Conservation (phyloP, 2,329 filamentous ascomycete species). For the Atkinsonella texensis region DNA sequence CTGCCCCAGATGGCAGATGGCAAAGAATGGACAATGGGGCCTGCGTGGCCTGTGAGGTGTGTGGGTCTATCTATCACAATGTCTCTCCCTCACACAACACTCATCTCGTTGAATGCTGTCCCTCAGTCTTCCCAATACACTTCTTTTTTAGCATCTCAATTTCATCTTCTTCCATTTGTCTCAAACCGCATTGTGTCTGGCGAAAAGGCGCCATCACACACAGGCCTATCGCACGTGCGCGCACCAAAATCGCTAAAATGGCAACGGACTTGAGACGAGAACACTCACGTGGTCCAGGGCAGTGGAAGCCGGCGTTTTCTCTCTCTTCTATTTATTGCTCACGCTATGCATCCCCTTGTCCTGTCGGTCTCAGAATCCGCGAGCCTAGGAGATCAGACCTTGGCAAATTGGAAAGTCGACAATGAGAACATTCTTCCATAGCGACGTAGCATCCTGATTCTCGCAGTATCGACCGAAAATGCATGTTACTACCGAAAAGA, state of each 20-base stretch:
- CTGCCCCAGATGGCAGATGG: too few relatives aligned
- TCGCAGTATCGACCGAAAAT: neutral
- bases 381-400: neutral
- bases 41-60: neutral
- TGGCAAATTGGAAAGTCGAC: neutral
- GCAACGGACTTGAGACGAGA: neutral
- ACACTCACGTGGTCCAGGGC: neutral
- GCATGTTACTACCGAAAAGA: neutral
- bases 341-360: neutral
- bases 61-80: slow-evolving; percentile 5
- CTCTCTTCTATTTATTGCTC: neutral
- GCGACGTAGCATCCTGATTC: neutral
- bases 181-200: neutral
- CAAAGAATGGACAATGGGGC: neutral
- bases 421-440: neutral
- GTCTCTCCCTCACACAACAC: slow-evolving; percentile 5
- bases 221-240: neutral
- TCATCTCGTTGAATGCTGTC: slow-evolving; percentile 1
- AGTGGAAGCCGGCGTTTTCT: neutral
- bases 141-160: slow-evolving; percentile 7
- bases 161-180: slow-evolving; percentile 4
- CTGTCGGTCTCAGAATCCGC: neutral
- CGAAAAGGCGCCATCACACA: neutral
- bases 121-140: neutral
- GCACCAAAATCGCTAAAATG: neutral